phyloP scores from a whole-genome alignment of 23 red algal genomes.

The Cyanidium caldarium region DNA sequence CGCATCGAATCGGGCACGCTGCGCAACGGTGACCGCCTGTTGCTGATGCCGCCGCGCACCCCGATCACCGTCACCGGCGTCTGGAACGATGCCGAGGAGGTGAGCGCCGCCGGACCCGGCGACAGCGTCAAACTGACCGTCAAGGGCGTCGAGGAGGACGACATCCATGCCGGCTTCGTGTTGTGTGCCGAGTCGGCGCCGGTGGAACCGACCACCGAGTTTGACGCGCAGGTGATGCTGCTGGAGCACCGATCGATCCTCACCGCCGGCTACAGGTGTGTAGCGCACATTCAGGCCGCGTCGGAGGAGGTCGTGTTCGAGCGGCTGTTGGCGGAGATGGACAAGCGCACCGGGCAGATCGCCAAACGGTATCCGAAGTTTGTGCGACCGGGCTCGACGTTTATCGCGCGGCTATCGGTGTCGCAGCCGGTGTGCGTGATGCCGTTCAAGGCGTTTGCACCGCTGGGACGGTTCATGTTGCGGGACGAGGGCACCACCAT shows the following conservation, averaged over 20 bases:
- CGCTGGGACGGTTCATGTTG: slow-evolving; percentile 87
- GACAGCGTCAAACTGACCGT: slow-evolving; percentile 75
- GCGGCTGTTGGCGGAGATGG: slow-evolving; percentile 56
- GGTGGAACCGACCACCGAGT: slow-evolving; percentile 42
- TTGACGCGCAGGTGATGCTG: slow-evolving; percentile 79
- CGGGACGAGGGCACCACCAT: slow-evolving; percentile 88
- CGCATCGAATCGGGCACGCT: slow-evolving; percentile 81
- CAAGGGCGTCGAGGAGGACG: slow-evolving; percentile 92
- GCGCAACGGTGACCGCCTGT: slow-evolving; percentile 43
- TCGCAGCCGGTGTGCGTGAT: slow-evolving; percentile 62
- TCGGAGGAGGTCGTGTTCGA: slow-evolving; percentile 60
- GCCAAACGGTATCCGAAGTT: slow-evolving; percentile 63
- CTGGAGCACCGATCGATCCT: slow-evolving; percentile 94
- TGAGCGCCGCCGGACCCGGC: slow-evolving; percentile 58
- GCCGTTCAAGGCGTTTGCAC: slow-evolving; percentile 75
- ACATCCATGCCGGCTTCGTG: slow-evolving; percentile 69
- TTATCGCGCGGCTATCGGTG: slow-evolving; percentile 37
- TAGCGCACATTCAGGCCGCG: slow-evolving; percentile 73
- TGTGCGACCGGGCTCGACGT: slow-evolving; percentile 79
- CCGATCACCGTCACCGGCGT: slow-evolving; percentile 55
- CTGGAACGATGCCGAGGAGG: slow-evolving; percentile 52
- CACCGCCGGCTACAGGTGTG: slow-evolving; percentile 75
- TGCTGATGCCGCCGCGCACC: slow-evolving; percentile 76
- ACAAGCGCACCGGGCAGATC: slow-evolving; percentile 60
- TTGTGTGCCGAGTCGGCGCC: slow-evolving; percentile 38